Evolutionary conservation across 768 basidiomycete genomes (phyloP), one percentile per base, ranked within the genome.

Genomic region (Rickenella mellea): DNA sequence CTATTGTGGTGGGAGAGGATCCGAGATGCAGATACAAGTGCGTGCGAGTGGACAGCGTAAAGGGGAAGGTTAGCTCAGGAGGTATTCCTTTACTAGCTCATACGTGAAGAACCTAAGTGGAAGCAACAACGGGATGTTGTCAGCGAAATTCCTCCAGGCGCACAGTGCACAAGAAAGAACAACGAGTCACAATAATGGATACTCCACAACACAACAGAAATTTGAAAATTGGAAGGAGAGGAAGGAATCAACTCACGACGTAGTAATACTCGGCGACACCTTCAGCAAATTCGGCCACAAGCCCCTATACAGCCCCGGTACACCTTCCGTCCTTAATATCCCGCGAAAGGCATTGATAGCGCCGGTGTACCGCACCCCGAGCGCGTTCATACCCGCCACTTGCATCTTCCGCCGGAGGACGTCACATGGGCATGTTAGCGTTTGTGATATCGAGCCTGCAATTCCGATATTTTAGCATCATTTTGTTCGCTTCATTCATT

Each of bases 391-490:
- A 10, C 89, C 89, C 5, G 78, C 73, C 45, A 94, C 87, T 60
- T 98, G 94, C 83, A 98, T 91, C 70, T 97, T 94, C 47, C 94
- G 74, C 36, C 94, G 73, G 45, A 98, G 62, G 5, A 98, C 88
- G 58, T 99, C 94, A 54, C 96, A 88, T 7, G 94, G 94, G 59
- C 94, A 97, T 4, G 93, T 97, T 52, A 97, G 62, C 39, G 91
- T 89, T 60, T 97, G 90, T 10, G 91, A 92, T 49, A 94, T 83
- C 20, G 83, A 79, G n/a, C 89, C 89, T 76, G 62, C 22, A 20
- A 42, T 32, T 24, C 26, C 20, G 41, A 39, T 20, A 8, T 31
- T 46, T 39, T 51, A n/a, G 48, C 41, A 20, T 41, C 27, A 45
- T 40, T 11, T 35, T 8, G 30, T 17, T 37, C 41, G 11, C 14